Evolutionary conservation across 768 basidiomycete genomes (phyloP), one percentile per base, ranked within the genome.

Genomic region (Boletus tylopilopsis): DNA sequence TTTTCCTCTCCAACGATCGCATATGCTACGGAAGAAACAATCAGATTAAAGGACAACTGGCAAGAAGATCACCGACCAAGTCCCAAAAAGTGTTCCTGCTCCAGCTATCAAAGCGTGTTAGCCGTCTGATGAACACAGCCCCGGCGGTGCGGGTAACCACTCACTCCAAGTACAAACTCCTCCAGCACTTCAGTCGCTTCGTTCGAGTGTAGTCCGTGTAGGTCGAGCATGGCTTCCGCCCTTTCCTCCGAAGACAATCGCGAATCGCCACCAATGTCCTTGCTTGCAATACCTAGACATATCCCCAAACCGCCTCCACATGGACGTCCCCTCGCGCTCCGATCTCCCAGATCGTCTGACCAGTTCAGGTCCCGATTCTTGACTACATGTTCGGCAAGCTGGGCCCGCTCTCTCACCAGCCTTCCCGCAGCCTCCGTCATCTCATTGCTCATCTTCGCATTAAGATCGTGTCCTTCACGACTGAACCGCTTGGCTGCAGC

Each of bases 401-500:
- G 76, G 15, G 84, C 82, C 1, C 96, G 81, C 68, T 96, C 95
- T 25, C 82, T 74, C 13, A 98, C 88, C 34, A 99, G 79, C 54
- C 79, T 81, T n/a, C 76, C 75, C 2, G 96, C 96, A 6, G 95
- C 93, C 27, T 81, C 78, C 9, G 79, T 77, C 77, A 93, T 90
- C 72, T 97, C 96, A 22, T 70, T 73, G 36, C 81, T 75, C 91
- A 99, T 96, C 68, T 90, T 89, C 36, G 81, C 82, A 61, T 98
- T 98, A 51, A 96, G 72, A 35, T 95, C 92, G 59, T 95, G 90
- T 1, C 94, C 96, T 62, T 98, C 94, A 35, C 90, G 76, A 54
- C 87, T 90, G 71, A 95, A 98, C 40, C 92, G 76, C 70, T 97
- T 96, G 32, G 96, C 96, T 1, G 90, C 87, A 0, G 94, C 93